phyloP scores from a whole-genome alignment of 75 land plant genomes.

The Selaginella tamariscina region DNA sequence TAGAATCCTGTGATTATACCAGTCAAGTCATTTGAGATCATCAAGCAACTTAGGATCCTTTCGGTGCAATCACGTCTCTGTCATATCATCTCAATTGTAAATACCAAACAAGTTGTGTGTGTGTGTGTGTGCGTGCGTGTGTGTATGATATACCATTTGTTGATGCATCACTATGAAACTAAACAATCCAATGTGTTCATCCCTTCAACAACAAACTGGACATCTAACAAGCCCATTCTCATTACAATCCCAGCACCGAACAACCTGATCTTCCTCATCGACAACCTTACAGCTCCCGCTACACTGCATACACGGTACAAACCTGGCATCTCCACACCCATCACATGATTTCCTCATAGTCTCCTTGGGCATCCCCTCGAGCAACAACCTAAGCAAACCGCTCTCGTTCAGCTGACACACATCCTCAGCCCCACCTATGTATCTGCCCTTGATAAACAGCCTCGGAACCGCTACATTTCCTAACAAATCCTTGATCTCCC shows the following conservation, averaged over 20 bases:
- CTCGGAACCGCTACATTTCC: conserved; percentile 41
- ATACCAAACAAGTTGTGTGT: too few relatives aligned
- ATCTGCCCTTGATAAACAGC: conserved; percentile 59
- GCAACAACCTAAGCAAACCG: conserved; percentile 34
- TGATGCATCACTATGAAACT: too few relatives aligned
- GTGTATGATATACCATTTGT: too few relatives aligned
- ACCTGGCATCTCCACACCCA: conserved; percentile 47
- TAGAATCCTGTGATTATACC: too few relatives aligned
- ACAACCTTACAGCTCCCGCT: conserved; percentile 59
- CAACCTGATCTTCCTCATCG: conserved; percentile 24
- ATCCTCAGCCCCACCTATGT: conserved; percentile 72
- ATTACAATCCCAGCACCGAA: conserved; percentile 40
- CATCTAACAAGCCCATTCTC: conserved; percentile 61
- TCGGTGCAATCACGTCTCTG: too few relatives aligned
- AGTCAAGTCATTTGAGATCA: too few relatives aligned
- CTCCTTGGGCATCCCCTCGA: conserved; percentile 33
- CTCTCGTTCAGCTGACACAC: conserved; percentile 53
- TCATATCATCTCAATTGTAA: too few relatives aligned
- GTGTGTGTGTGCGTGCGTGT: too few relatives aligned
- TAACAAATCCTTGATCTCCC: conserved; percentile 45
- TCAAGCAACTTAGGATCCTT: too few relatives aligned
- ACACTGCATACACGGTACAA: conserved; percentile 50
- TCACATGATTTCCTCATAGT: conserved; percentile 25
- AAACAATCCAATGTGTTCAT: too few relatives aligned
- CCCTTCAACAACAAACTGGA: conserved; percentile 31